Base-by-base conservation (phyloP, 1,284 basidiomycete genomes). In the Apiotrichum montevideense region DNA sequence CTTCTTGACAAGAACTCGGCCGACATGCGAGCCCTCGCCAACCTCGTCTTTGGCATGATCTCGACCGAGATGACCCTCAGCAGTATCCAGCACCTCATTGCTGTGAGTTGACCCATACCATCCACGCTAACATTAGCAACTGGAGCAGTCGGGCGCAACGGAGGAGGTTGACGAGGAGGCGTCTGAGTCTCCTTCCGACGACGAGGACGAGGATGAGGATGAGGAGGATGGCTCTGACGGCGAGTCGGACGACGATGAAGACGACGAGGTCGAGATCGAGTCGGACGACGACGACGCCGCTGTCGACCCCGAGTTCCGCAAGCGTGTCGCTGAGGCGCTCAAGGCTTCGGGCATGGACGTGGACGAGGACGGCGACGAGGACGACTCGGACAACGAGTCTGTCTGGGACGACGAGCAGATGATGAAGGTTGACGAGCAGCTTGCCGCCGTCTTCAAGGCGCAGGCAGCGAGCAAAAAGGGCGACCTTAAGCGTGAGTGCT, bases 391-490 rank as follows among this genome's bases (percentile, higher is more conserved):
- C 32, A 79, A 79, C 45, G 84, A 87, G 35, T 85, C 87, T 65
- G 78, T 86, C 33, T 87, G 93, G 85, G 88, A 94, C 69, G 95
- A 98, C 70, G 94, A 98, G 46, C 90, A 97, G 78, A 98, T 98
- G 95, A 85, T 97, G 81, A 87, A 88, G 49, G 84, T 98, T 44
- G 95, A 98, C 70, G 89, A 90, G 60, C 90, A 96, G 70, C 83
- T 98, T 6, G 90, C 90, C 5, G 85, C 87, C 57, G 87, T 94
- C 41, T 97, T 98, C 83, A 83, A 83, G 62, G 71, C 78, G 47
- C 84, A 85, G 56, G 75, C 83, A 41, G 56, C 58, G 10, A 56
- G 60, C 11, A 62, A 83, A 58, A 84, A 82, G 68, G 61, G 55
- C 37, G 68, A 69, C 56, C 67, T 55, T n/a, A 47, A 51, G 46